These are phyloP conservation scores for Xylariaceae sp. DNA, from an alignment of 2,329 filamentous ascomycete genomes.

Conservation along the genomic window DNA sequence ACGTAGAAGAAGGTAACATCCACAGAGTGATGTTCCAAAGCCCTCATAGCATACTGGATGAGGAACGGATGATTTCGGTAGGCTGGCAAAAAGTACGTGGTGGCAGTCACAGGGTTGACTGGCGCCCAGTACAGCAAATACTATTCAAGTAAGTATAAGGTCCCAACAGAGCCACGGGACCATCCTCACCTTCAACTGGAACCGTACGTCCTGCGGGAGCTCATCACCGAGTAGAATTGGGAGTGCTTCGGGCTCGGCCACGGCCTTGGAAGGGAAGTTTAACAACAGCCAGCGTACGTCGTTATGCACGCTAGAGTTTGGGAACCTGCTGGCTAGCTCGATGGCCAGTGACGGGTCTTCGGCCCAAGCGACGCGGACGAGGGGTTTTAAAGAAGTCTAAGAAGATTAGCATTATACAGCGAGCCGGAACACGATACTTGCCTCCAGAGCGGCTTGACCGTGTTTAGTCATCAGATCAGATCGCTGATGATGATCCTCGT, in stretches of 20 bases:
- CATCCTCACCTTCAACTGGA: constrained; percentile 67
- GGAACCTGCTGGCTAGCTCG: constrained; percentile 72
- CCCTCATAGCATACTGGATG: constrained; percentile 93
- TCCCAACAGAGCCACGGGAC: not conserved
- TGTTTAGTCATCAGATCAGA: constrained; percentile 31
- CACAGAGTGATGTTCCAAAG: constrained; percentile 88
- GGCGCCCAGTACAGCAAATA: constrained; percentile 91
- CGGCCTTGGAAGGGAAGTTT: constrained; percentile 74
- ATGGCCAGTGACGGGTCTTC: constrained; percentile 84
- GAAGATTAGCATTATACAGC: constrained; percentile 10
- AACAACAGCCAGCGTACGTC: constrained; percentile 76
- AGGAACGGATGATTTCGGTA: constrained; percentile 90
- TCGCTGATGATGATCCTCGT: constrained; percentile 41
- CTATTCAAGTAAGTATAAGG: constrained; percentile 34
- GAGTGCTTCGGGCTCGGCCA: constrained; percentile 74
- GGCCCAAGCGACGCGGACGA: constrained; percentile 78
- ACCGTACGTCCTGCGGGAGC: constrained; percentile 70
- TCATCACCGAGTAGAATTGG: constrained; percentile 71
- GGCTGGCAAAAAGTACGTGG: constrained; percentile 85
- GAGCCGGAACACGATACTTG: constrained; percentile 20
- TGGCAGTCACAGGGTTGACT: constrained; percentile 85
- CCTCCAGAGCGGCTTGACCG: constrained; percentile 34
- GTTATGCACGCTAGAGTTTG: constrained; percentile 60
- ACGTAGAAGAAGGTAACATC: constrained; percentile 99
- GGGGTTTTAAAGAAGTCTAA: constrained; percentile 48